Evolutionary conservation across 371 early-diverging fungal genomes (phyloP).

Genomic region (Saksenaea oblongispora): DNA sequence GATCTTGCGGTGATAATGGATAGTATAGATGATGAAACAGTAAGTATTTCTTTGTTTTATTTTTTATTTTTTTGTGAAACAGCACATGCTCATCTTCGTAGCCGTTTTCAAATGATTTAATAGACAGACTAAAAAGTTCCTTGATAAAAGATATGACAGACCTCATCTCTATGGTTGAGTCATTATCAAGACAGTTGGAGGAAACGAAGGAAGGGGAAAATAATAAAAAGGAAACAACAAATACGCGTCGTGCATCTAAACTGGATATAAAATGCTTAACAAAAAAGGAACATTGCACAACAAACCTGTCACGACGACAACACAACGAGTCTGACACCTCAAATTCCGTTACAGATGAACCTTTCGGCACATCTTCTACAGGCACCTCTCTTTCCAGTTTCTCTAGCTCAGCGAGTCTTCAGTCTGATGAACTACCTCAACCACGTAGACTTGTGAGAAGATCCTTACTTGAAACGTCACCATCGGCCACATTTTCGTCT

Average conservation of each 20-base stretch:
- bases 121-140: not conserved
- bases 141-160: not conserved
- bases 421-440: not conserved
- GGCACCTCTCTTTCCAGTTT: conserved; percentile 1
- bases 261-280: not conserved
- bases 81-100: not conserved
- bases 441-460: not conserved
- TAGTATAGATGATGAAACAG: not conserved
- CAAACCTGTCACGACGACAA: not conserved
- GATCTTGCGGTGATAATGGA: not conserved
- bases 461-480: not conserved
- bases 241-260: not conserved
- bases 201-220: not conserved
- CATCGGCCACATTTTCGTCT: not conserved
- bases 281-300: not conserved
- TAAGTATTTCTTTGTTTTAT: not conserved
- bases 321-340: not conserved
- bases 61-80: not conserved
- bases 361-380: not conserved
- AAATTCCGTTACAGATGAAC: not conserved
- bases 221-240: not conserved
- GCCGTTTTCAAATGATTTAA: not conserved
- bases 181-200: not conserved
- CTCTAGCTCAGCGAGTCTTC: not conserved
- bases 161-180: not conserved